A percentile compares a stretch with the other conserved stretches of the same genome.
Evolutionary conservation across 371 early-diverging fungal genomes (phyloP).

Genomic region (Mortierella sp.): DNA sequence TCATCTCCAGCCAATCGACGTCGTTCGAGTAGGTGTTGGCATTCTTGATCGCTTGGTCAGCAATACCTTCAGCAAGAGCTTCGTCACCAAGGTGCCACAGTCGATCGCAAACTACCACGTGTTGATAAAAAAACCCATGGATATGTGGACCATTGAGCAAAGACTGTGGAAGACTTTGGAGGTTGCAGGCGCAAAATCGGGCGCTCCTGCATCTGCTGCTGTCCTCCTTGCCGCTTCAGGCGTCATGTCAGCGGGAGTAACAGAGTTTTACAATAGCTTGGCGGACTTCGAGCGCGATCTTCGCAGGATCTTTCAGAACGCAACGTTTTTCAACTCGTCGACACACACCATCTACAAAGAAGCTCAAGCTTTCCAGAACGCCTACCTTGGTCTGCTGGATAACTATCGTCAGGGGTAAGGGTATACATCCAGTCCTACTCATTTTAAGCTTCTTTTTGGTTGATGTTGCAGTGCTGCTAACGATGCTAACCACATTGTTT

Average conservation of each 20-base stretch:
- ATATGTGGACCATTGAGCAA: slow-evolving; percentile 75
- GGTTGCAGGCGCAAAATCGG: slow-evolving; percentile 16
- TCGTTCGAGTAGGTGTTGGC: slow-evolving; percentile 41
- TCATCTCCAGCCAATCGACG: slow-evolving; percentile 32
- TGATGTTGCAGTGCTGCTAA: neutral
- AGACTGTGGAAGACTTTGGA: slow-evolving; percentile 62
- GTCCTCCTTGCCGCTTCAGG: slow-evolving; percentile 10
- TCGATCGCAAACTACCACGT: slow-evolving; percentile 62
- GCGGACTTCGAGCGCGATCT: slow-evolving; percentile 73
- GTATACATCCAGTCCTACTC: neutral
- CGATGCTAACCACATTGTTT: neutral
- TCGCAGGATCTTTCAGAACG: slow-evolving; percentile 69
- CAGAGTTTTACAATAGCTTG: slow-evolving; percentile 61
- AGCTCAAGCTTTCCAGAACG: slow-evolving; percentile 40
- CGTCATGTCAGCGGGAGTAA: slow-evolving; percentile 10
- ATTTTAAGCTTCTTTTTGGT: neutral
- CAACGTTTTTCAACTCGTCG: slow-evolving; percentile 50
- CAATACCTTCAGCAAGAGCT: slow-evolving; percentile 49
- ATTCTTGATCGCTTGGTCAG: slow-evolving; percentile 30
- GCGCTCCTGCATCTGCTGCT: neutral
- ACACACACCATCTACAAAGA: slow-evolving; percentile 57
- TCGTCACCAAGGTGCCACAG: slow-evolving; percentile 50
- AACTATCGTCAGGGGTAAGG: slow-evolving; percentile 47
- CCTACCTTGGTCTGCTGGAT: slow-evolving; percentile 20
- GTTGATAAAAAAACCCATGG: slow-evolving; percentile 82